Percentiles rank a stretch among this genome's conserved stretches.
These are phyloP conservation scores for Hanseniaspora valbyensis DNA, from an alignment of 805 yeast species.

Conservation along the genomic window DNA sequence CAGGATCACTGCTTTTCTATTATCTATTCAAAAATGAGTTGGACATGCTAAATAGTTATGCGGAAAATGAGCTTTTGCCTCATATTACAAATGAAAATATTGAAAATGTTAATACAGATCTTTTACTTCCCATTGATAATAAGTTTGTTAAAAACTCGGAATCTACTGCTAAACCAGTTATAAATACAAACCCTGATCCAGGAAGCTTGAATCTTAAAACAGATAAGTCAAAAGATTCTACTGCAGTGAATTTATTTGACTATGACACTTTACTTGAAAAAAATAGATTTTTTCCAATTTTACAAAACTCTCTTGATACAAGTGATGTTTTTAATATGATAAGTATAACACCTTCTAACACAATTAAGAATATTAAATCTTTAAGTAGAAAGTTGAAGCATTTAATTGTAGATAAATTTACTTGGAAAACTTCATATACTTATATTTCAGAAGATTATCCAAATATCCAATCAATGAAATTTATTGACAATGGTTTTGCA, in stretches of 20 bases:
- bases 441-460: constrained; percentile 20
- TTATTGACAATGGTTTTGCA: constrained; percentile 26
- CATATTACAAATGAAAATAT: constrained; percentile 20
- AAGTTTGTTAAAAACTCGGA: background rate
- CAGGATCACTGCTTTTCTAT: constrained; percentile 27
- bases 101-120: background rate
- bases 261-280: constrained; percentile 25
- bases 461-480: constrained; percentile 25
- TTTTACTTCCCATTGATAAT: background rate
- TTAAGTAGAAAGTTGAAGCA: constrained; percentile 21
- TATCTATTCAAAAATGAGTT: constrained; percentile 31
- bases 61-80: constrained; percentile 29
- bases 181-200: no score
- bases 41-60: constrained; percentile 28
- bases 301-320: constrained; percentile 20
- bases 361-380: constrained; percentile 20
- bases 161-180: background rate
- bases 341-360: constrained; percentile 17
- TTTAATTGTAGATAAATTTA: constrained; percentile 23
- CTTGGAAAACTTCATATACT: constrained; percentile 20
- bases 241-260: constrained; percentile 19
- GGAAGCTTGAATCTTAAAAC: background rate
- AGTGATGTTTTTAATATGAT: constrained; percentile 17
- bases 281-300: constrained; percentile 33
- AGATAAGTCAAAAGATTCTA: background rate